Conservation (phyloP, 441 rosid genomes). For the Monsonia emarginata region DNA sequence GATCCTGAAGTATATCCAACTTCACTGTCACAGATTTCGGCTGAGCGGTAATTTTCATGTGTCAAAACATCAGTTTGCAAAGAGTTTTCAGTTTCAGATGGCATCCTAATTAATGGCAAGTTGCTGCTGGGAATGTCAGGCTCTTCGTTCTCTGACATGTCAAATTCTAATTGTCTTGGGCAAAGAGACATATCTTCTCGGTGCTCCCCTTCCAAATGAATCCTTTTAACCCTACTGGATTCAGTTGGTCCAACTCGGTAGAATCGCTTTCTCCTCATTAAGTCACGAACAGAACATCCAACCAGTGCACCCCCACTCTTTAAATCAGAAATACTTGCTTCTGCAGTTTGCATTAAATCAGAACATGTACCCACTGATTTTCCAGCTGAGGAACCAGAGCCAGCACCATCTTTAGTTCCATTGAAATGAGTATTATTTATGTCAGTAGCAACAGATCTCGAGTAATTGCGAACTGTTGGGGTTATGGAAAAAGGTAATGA, state of each 20-base stretch:
- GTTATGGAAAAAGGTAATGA: constrained; percentile 44
- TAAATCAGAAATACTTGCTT: constrained; percentile 23
- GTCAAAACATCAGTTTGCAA: constrained; percentile 10
- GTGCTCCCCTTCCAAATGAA: constrained; percentile 22
- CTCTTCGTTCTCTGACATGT: constrained; percentile 15
- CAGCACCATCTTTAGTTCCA: constrained; percentile 25
- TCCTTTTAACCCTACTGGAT: constrained; percentile 29
- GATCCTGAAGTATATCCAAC: background rate
- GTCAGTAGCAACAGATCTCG: constrained; percentile 22
- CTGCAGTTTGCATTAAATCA: constrained; percentile 26
- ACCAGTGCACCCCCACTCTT: constrained; percentile 26
- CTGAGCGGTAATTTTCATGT: background rate
- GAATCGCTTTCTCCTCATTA: constrained; percentile 78
- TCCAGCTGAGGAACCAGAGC: constrained; percentile 18
- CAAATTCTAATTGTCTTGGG: constrained; percentile 29
- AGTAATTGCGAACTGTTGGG: constrained; percentile 28
- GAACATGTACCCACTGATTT: constrained; percentile 27
- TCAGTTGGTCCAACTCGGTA: constrained; percentile 35
- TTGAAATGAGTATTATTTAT: constrained; percentile 21
- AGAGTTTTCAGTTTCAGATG: constrained; percentile 8
- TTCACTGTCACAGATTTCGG: background rate
- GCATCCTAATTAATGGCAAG: constrained; percentile 8
- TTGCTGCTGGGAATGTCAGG: constrained; percentile 15
- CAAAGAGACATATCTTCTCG: constrained; percentile 14
- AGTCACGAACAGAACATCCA: constrained; percentile 65